Base-by-base conservation (phyloP, 495 filamentous ascomycete species). In the Lophiostoma macrostomum region DNA sequence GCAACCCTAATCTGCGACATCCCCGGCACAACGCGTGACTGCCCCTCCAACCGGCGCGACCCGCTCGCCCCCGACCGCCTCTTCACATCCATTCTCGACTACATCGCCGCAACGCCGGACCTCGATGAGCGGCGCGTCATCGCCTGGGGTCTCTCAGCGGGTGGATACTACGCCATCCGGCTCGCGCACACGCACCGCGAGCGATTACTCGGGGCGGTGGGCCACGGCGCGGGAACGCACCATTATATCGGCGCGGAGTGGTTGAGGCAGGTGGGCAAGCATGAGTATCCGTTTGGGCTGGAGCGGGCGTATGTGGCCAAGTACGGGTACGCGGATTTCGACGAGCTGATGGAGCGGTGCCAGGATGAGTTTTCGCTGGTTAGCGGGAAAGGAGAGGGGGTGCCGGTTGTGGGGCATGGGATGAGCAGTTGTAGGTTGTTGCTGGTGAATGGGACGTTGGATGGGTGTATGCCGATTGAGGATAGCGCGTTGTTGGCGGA, bases 151-250 rank as follows among this genome's bases (percentile, higher is more conserved):
- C 70, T 89, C 18, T 85, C 80, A 61, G 76, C 77, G 0, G 87
- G 86, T 22, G 86, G 86, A 1, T 87, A 86, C 72, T 86, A 90
- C 68, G 86, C 85, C 25, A 76, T 88, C 31, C 76, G 86, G 22
- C 77, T 84, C 11, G 84, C 86, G 38, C 81, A 86, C 65, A 89
- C 83, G 31, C 86, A 89, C 63, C 65, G 68, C 16, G 67, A 77
- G 0, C 53, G 67, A 4, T 63, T 91, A 3, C 60, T 59, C 0
- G 86, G 84, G 0, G 69, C 64, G 25, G 74, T 88, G 11, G 85
- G 84, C 22, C 84, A 89, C 69, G 86, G 86, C 0, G 83, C 84
- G 4, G 86, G 86, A 0, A 74, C 73, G 14, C 86, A 90, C 64
- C 78, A 84, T 58, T 86, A 87, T 61, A 82, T 85, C 58, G 75